These are phyloP conservation scores for Puccinia horiana DNA, from an alignment of 1,284 basidiomycete genomes.

Conservation along the genomic window DNA sequence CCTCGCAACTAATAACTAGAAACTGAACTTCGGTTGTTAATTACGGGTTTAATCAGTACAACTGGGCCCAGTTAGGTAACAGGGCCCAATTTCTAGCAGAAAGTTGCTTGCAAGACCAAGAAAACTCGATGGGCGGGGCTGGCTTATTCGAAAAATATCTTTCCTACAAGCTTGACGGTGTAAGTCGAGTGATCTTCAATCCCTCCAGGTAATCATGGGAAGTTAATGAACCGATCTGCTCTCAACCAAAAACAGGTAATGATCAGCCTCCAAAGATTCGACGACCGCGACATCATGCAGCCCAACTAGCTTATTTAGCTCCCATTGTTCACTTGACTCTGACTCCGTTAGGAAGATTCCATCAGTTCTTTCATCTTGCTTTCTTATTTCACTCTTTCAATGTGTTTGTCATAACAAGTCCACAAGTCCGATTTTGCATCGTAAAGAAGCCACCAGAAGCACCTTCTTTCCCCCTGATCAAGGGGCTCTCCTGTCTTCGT, in stretches of 20 bases:
- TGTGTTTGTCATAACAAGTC: no score
- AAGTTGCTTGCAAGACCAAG: background rate
- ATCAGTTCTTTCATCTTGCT: background rate
- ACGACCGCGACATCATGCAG: background rate
- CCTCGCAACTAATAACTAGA: background rate
- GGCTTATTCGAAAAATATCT: conserved; percentile 14
- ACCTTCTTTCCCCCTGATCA: no score
- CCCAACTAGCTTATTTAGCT: background rate
- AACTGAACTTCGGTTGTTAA: background rate
- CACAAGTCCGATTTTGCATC: no score
- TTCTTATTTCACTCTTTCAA: background rate
- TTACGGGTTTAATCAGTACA: conserved; percentile 22
- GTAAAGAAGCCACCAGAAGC: no score
- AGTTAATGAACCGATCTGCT: background rate
- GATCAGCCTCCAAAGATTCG: conserved; percentile 21
- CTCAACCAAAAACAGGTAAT: background rate
- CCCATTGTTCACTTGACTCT: background rate
- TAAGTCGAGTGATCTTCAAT: background rate
- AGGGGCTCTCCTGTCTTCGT: no score
- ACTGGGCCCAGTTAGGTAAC: conserved; percentile 35
- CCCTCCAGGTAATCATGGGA: background rate
- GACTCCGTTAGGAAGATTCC: background rate
- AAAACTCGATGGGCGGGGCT: conserved; percentile 8
- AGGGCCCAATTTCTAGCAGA: conserved; percentile 1
- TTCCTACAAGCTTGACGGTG: conserved; percentile 11